Conservation (phyloP, 371 early-diverging fungal species). For the Gilbertella persicaria region DNA sequence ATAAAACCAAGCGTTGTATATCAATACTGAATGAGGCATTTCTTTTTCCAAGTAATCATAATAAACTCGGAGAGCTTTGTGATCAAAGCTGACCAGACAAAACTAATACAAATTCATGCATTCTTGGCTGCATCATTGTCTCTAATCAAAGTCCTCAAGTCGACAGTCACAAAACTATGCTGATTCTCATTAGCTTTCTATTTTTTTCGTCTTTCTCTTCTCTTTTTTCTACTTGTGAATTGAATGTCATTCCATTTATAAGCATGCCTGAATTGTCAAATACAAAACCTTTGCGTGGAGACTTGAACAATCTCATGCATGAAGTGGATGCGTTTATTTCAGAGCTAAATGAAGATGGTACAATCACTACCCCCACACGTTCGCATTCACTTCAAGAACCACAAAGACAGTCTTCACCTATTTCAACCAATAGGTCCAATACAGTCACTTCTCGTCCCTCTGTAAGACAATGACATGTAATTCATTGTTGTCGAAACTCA, state of each 20-base stretch:
- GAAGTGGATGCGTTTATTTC: conserved; percentile 26
- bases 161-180: not conserved
- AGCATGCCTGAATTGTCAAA: not conserved
- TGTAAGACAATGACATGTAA: not conserved
- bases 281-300: not conserved
- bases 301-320: conserved; percentile 14
- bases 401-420: not conserved
- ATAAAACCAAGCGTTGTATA: too few relatives aligned
- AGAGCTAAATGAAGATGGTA: conserved; percentile 13
- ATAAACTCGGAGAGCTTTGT: too few relatives aligned
- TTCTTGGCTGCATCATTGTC: too few relatives aligned
- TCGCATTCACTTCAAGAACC: conserved; percentile 15
- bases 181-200: not conserved
- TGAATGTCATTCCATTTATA: not conserved
- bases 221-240: not conserved
- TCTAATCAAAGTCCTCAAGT: not conserved
- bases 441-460: not conserved
- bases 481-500: not conserved
- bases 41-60: too few relatives aligned
- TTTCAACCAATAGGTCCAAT: conserved; percentile 1
- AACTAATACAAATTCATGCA: too few relatives aligned
- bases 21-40: too few relatives aligned
- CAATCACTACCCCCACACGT: conserved; percentile 1
- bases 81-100: too few relatives aligned
- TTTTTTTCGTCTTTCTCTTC: not conserved